These are phyloP conservation scores for Brassica balearica DNA, from an alignment of 441 rosid species.

Conservation along the genomic window DNA sequence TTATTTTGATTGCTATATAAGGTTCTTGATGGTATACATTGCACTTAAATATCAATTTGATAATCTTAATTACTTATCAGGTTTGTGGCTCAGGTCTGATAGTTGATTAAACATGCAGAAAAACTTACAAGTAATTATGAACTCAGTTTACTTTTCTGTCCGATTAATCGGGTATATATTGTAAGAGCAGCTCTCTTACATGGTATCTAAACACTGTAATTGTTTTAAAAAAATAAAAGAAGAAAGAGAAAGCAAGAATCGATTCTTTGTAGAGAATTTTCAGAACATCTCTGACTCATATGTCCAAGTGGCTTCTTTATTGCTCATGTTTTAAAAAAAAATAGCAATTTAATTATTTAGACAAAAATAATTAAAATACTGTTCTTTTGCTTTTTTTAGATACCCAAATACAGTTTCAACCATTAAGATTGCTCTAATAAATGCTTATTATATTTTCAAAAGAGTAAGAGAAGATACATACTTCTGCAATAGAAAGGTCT, in stretches of 20 bases:
- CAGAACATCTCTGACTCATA: too few relatives aligned
- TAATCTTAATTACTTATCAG: not conserved
- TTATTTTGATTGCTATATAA: not conserved
- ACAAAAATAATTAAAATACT: too few relatives aligned
- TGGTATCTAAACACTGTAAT: too few relatives aligned
- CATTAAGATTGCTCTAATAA: not conserved
- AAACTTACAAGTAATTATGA: not conserved
- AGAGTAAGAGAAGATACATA: slow-evolving; percentile 15
- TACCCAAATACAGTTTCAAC: too few relatives aligned
- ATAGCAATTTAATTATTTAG: too few relatives aligned
- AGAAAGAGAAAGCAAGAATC: too few relatives aligned
- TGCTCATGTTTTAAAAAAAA: too few relatives aligned
- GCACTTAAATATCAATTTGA: not conserved
- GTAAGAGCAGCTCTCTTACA: too few relatives aligned
- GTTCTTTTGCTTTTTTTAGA: too few relatives aligned
- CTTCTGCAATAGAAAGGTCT: slow-evolving; percentile 37
- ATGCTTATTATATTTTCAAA: not conserved
- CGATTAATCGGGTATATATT: not conserved
- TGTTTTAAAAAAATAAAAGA: too few relatives aligned
- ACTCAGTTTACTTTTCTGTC: not conserved
- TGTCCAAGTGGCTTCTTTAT: too few relatives aligned
- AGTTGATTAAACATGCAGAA: not conserved
- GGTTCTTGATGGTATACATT: not conserved
- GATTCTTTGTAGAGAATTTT: too few relatives aligned
- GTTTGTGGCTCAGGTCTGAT: not conserved